Conservation (phyloP, 306 rosid genomes). For the Cucurbita pepo region DNA sequence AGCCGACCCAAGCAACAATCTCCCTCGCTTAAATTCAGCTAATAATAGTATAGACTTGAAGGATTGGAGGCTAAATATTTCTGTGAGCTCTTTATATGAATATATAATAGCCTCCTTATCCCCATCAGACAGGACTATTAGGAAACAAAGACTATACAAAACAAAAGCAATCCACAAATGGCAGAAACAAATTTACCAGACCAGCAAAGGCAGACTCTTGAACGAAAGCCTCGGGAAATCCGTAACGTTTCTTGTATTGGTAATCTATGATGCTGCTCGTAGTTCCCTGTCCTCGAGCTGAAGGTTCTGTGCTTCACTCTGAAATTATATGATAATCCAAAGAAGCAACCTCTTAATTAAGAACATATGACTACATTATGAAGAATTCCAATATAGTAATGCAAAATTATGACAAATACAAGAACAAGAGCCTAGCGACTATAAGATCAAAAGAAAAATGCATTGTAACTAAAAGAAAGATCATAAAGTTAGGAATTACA, state of each 20-base stretch:
- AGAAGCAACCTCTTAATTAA: constrained; percentile 3
- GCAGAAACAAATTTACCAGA: not conserved
- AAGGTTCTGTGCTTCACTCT: constrained; percentile 18
- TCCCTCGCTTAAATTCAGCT: not conserved
- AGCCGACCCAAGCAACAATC: not conserved
- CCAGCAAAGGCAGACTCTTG: not conserved
- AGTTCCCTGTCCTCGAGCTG: constrained; percentile 1
- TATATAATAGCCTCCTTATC: not conserved
- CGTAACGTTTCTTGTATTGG: not conserved
- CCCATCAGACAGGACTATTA: not conserved
- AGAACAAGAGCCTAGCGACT: not conserved
- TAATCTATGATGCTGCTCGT: constrained; percentile 42
- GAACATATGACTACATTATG: not conserved
- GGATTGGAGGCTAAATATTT: not conserved
- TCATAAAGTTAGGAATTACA: not conserved
- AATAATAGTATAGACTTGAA: not conserved
- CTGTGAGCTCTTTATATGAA: not conserved
- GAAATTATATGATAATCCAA: constrained; percentile 4
- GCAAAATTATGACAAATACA: not conserved
- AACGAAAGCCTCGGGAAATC: not conserved
- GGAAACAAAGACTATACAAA: not conserved
- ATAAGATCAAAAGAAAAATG: not conserved
- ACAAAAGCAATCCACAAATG: not conserved
- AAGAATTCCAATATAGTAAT: not conserved
- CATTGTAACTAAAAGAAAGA: not conserved